A percentile compares a stretch with the other conserved stretches of the same genome.
phyloP scores from a whole-genome alignment of 257 asterid species.

The Nicotiana paniculata region DNA sequence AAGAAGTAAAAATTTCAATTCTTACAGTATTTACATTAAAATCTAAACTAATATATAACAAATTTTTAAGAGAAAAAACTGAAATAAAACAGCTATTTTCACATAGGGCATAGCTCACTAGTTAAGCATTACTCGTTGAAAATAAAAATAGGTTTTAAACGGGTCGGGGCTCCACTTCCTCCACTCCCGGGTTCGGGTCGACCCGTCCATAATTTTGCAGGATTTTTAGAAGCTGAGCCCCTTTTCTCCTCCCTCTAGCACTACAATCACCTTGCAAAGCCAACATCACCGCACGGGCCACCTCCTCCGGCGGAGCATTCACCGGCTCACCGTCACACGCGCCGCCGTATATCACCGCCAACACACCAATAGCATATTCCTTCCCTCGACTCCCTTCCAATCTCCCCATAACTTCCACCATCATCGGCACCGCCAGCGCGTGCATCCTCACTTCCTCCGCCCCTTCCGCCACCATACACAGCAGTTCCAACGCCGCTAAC shows the following conservation, averaged over 20 bases:
- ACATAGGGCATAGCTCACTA: no score
- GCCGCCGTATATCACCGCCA: slow-evolving; percentile 61
- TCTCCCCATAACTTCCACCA: slow-evolving; percentile 84
- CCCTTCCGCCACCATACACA: slow-evolving; percentile 74
- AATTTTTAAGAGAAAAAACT: background rate
- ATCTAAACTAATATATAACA: background rate
- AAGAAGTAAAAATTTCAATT: background rate
- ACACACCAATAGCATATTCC: slow-evolving; percentile 66
- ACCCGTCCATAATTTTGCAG: slow-evolving; percentile 47
- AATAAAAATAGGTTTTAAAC: background rate
- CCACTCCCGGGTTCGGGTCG: slow-evolving; percentile 29
- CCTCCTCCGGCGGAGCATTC: slow-evolving; percentile 76
- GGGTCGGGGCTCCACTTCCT: background rate
- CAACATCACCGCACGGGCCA: slow-evolving; percentile 84
- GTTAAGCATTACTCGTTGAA: background rate
- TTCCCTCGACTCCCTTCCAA: slow-evolving; percentile 64
- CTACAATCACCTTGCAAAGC: slow-evolving; percentile 75
- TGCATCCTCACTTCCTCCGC: slow-evolving; percentile 65
- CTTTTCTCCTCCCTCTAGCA: slow-evolving; percentile 65
- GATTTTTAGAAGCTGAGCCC: slow-evolving; percentile 72
- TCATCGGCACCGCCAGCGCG: slow-evolving; percentile 81
- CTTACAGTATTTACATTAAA: background rate
- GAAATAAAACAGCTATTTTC: background rate
- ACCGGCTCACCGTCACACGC: slow-evolving; percentile 22
- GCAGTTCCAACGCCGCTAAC: slow-evolving; percentile 61